Conservation (phyloP, 345 rosid genomes). For the Euphorbia peplus region DNA sequence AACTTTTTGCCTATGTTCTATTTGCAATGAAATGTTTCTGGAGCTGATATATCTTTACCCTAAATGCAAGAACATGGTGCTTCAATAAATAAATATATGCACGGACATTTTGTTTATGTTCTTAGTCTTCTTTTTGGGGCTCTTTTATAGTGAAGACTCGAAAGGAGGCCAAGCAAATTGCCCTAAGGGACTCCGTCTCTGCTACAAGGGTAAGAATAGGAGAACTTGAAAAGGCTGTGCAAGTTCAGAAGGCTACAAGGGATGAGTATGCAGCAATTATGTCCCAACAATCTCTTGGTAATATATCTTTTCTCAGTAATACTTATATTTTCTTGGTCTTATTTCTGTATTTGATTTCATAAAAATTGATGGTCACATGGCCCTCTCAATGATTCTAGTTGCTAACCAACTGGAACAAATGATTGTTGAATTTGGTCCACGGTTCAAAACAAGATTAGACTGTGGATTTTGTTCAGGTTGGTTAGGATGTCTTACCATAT, state of each 20-base stretch:
- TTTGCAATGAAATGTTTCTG: not conserved
- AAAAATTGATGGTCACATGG: not conserved
- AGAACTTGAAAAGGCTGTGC: conserved; percentile 52
- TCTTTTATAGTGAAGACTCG: conserved; percentile 63
- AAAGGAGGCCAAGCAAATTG: conserved; percentile 72
- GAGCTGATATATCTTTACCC: conserved; percentile 1
- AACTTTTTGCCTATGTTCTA: not conserved
- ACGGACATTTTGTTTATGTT: not conserved
- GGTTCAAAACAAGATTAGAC: not conserved
- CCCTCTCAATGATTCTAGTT: not conserved
- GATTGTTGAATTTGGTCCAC: not conserved
- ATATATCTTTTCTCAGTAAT: conserved; percentile 9
- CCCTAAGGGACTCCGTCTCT: conserved; percentile 56
- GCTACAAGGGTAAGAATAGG: conserved; percentile 52
- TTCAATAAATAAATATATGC: not conserved
- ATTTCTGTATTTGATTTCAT: not conserved
- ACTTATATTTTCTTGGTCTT: not conserved
- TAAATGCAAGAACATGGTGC: not conserved
- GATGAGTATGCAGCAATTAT: conserved; percentile 53
- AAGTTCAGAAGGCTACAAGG: conserved; percentile 58
- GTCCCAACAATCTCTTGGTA: conserved; percentile 61
- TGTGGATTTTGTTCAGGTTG: not conserved
- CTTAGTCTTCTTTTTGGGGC: conserved; percentile 10
- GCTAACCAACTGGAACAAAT: not conserved
- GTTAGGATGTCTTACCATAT: conserved; percentile 1